phyloP scores from a whole-genome alignment of 345 rosid species.

The Murraya paniculata region DNA sequence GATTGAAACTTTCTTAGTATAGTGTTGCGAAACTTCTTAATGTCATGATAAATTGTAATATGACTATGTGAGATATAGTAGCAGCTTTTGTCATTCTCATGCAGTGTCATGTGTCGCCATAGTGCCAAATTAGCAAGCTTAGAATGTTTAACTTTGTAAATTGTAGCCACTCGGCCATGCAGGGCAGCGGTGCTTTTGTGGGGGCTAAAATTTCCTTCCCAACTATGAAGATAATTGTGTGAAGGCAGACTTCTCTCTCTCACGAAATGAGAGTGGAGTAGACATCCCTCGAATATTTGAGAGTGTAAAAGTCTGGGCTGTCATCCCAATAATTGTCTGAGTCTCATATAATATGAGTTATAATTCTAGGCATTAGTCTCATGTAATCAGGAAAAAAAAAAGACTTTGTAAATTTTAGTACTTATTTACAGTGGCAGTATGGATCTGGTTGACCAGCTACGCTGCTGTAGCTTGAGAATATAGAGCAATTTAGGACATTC shows the following conservation, averaged over 20 bases:
- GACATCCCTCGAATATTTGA: no score
- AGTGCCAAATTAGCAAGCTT: background rate
- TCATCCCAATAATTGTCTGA: no score
- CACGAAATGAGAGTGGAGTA: no score
- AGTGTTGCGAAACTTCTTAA: background rate
- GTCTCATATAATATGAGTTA: no score
- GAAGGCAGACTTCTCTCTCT: no score
- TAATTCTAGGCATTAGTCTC: no score
- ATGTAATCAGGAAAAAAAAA: no score
- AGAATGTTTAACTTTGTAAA: background rate
- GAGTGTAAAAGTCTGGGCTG: no score
- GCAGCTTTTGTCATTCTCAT: background rate
- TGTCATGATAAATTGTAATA: background rate
- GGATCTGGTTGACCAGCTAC: background rate
- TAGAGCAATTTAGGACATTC: background rate
- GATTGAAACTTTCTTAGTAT: background rate
- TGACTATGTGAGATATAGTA: background rate
- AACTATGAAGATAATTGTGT: no score
- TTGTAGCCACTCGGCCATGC: no score
- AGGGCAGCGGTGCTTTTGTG: no score
- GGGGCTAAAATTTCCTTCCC: no score
- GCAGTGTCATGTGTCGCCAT: background rate
- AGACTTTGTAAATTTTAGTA: background rate
- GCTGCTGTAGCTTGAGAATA: background rate
- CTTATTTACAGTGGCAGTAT: background rate